A percentile compares a stretch with the other conserved stretches of the same genome.
These are phyloP conservation scores for Paecilomyces niveus DNA, from an alignment of 2,329 filamentous ascomycete genomes.

Conservation along the genomic window DNA sequence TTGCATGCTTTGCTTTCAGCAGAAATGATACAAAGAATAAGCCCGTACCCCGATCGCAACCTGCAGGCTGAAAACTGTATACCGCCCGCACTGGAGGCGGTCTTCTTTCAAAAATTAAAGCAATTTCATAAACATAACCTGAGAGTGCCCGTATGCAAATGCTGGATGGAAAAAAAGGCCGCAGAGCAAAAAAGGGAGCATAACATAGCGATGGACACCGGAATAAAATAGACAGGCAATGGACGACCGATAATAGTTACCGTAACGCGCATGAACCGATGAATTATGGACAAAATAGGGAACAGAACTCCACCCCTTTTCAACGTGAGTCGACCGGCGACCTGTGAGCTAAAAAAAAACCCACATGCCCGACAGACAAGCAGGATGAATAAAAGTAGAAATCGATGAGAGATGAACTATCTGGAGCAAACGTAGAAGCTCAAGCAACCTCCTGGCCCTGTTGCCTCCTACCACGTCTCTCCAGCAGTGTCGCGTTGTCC, in stretches of 20 bases:
- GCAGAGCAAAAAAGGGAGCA: background rate
- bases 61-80: background rate
- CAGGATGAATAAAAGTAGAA: background rate
- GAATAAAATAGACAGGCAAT: background rate
- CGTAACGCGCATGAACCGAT: background rate
- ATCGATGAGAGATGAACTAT: background rate
- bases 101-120: background rate
- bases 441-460: slow-evolving; percentile 23
- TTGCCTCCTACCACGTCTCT: slow-evolving; percentile 51
- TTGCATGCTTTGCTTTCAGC: background rate
- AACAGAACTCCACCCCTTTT: background rate
- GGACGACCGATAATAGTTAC: background rate
- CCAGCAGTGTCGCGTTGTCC: slow-evolving; percentile 82
- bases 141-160: background rate
- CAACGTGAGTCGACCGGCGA: background rate
- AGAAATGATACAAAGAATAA: background rate
- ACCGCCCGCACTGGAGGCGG: background rate
- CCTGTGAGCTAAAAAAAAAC: background rate
- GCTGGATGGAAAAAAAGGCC: background rate
- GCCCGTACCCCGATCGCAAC: background rate
- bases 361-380: background rate
- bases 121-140: background rate
- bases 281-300: background rate
- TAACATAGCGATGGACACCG: background rate
- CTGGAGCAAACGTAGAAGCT: background rate